Conservation (phyloP, 768 basidiomycete genomes). For the Austroboletus festivus region DNA sequence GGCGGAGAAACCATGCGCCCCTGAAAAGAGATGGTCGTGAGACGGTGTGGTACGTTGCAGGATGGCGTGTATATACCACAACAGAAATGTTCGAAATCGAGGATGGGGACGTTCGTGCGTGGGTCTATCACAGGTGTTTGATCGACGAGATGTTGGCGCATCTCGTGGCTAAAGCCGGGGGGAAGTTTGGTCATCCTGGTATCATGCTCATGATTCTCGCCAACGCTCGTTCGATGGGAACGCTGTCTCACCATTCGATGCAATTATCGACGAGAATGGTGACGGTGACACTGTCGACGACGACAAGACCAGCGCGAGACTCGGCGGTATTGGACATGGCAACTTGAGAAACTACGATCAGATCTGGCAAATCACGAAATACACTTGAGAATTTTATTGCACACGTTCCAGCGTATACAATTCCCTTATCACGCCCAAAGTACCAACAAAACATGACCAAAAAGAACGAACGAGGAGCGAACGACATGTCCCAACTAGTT, state of each 20-base stretch:
- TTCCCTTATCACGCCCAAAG: neutral
- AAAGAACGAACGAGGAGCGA: slow-evolving; percentile 3
- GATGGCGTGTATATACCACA: slow-evolving; percentile 44
- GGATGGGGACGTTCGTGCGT: slow-evolving; percentile 53
- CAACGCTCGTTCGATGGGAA: neutral
- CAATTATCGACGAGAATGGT: slow-evolving; percentile 75
- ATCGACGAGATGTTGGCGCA: slow-evolving; percentile 58
- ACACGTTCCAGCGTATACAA: slow-evolving; percentile 8
- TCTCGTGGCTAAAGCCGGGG: slow-evolving; percentile 72
- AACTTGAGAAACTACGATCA: neutral
- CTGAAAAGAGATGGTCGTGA: slow-evolving; percentile 39
- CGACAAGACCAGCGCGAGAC: slow-evolving; percentile 19
- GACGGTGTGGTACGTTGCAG: neutral
- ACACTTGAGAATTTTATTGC: neutral
- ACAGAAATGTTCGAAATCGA: slow-evolving; percentile 72
- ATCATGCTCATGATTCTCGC: neutral
- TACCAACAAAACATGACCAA: neutral
- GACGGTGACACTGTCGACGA: slow-evolving; percentile 42
- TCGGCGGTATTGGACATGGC: slow-evolving; percentile 11
- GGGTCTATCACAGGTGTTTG: slow-evolving; percentile 42
- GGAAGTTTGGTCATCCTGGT: slow-evolving; percentile 77
- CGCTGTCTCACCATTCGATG: slow-evolving; percentile 68
- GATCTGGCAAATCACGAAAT: neutral
- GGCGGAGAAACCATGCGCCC: slow-evolving; percentile 83
- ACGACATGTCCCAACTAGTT: neutral